Conservation (phyloP, 208 protist genomes). For the Trypanosoma brucei region DNA sequence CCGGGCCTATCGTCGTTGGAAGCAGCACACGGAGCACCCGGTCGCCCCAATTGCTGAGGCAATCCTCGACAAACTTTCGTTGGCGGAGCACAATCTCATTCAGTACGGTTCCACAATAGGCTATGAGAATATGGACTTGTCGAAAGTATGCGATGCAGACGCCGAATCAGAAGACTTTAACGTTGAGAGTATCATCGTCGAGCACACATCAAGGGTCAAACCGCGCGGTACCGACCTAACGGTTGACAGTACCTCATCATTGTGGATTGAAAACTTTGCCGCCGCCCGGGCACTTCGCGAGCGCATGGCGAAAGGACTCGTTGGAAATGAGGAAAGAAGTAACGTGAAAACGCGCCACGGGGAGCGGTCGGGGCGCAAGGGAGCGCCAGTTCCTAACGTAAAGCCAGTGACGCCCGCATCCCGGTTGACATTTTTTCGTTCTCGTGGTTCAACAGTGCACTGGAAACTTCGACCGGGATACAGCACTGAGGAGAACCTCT, state of each 20-base stretch:
- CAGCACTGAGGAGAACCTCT: constrained; percentile 68
- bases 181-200: constrained; percentile 83
- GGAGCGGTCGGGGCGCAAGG: background rate
- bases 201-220: constrained; percentile 70
- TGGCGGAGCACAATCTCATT: constrained; percentile 76
- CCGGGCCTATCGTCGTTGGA: constrained; percentile 73
- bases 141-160: constrained; percentile 74
- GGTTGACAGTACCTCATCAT: constrained; percentile 76
- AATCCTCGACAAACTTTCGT: constrained; percentile 78
- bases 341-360: background rate
- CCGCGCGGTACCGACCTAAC: constrained; percentile 65
- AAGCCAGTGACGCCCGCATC: constrained; percentile 52
- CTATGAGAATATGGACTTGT: constrained; percentile 81
- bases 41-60: constrained; percentile 61
- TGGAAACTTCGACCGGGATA: constrained; percentile 69
- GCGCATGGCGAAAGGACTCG: constrained; percentile 34
- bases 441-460: constrained; percentile 66
- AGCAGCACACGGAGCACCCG: constrained; percentile 71
- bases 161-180: constrained; percentile 77
- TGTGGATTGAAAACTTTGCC: constrained; percentile 87
- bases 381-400: constrained; percentile 1
- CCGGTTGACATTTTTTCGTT: constrained; percentile 78
- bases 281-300: constrained; percentile 70
- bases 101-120: constrained; percentile 68
- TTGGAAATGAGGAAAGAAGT: constrained; percentile 11